A percentile compares a stretch with the other conserved stretches of the same genome.
These are phyloP conservation scores for Metschnikowia vanudenii DNA, from an alignment of 805 yeast species.

Conservation along the genomic window DNA sequence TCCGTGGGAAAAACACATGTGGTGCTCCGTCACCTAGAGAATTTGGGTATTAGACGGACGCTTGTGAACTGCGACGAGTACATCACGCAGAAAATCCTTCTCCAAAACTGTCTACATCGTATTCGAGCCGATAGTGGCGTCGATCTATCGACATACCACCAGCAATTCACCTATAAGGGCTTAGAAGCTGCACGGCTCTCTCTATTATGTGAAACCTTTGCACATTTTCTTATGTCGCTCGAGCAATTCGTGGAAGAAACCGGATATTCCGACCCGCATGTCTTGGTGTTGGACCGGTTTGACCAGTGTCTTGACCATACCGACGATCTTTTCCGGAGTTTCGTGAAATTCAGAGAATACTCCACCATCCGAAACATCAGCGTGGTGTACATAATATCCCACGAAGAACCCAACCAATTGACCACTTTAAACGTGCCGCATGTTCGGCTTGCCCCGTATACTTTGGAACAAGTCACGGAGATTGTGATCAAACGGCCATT, in stretches of 20 bases:
- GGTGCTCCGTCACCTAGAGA: slow-evolving; percentile 30
- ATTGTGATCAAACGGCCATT: slow-evolving; percentile 26
- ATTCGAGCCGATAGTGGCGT: slow-evolving; percentile 38
- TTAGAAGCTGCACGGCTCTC: slow-evolving; percentile 27
- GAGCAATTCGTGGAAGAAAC: slow-evolving; percentile 37
- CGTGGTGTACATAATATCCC: slow-evolving; percentile 41
- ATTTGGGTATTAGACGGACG: slow-evolving; percentile 27
- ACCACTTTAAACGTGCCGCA: slow-evolving; percentile 42
- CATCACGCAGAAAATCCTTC: slow-evolving; percentile 38
- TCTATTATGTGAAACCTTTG: slow-evolving; percentile 40
- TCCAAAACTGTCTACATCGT: slow-evolving; percentile 41
- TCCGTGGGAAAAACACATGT: slow-evolving; percentile 49
- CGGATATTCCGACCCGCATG: slow-evolving; percentile 33
- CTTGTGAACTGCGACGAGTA: slow-evolving; percentile 46
- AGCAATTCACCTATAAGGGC: slow-evolving; percentile 26
- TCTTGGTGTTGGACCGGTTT: slow-evolving; percentile 47
- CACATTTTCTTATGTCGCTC: slow-evolving; percentile 40
- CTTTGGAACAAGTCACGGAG: slow-evolving; percentile 32
- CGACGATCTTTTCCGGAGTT: slow-evolving; percentile 39
- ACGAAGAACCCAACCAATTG: slow-evolving; percentile 38
- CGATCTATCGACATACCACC: slow-evolving; percentile 20
- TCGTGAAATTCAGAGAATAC: slow-evolving; percentile 45
- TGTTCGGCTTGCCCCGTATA: slow-evolving; percentile 40
- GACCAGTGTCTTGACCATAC: slow-evolving; percentile 47
- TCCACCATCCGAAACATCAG: slow-evolving; percentile 30